These are phyloP conservation scores for Lasiosphaeriaceae sp. DNA, from an alignment of 495 filamentous ascomycete species.

Conservation along the genomic window DNA sequence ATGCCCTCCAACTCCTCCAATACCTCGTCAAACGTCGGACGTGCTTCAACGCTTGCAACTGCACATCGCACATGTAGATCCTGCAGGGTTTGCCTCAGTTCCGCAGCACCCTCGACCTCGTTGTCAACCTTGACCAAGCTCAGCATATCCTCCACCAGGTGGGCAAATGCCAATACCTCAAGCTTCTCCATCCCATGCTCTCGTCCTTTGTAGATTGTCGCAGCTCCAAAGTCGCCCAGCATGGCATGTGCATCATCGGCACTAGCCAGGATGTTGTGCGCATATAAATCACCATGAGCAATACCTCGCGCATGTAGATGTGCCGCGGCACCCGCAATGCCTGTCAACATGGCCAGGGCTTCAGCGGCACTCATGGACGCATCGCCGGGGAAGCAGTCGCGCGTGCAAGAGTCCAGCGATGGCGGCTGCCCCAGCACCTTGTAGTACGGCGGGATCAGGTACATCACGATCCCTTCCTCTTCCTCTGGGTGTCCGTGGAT, in stretches of 20 bases:
- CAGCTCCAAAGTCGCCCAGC: slow-evolving; percentile 42
- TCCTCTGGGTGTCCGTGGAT: slow-evolving; percentile 39
- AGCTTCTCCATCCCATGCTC: slow-evolving; percentile 32
- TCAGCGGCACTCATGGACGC: slow-evolving; percentile 22
- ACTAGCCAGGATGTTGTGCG: slow-evolving; percentile 43
- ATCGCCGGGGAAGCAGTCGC: slow-evolving; percentile 34
- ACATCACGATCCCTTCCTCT: slow-evolving; percentile 39
- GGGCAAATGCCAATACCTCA: slow-evolving; percentile 44
- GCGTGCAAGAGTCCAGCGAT: slow-evolving; percentile 29
- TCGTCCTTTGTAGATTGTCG: slow-evolving; percentile 36
- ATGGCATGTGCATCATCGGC: slow-evolving; percentile 34
- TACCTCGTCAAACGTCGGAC: slow-evolving; percentile 26
- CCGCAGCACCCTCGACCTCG: slow-evolving; percentile 2
- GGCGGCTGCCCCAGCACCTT: slow-evolving; percentile 25
- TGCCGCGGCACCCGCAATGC: slow-evolving; percentile 33
- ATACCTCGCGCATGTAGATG: slow-evolving; percentile 42
- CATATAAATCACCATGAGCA: slow-evolving; percentile 40
- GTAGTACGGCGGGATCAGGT: slow-evolving; percentile 29
- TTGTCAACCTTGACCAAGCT: slow-evolving; percentile 10
- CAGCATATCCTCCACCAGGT: slow-evolving; percentile 40
- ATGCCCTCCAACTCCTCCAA: slow-evolving; percentile 23
- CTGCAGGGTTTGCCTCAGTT: slow-evolving; percentile 13
- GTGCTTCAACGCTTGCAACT: slow-evolving; percentile 3
- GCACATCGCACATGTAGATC: slow-evolving; percentile 16
- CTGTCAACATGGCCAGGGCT: slow-evolving; percentile 32